phyloP scores from a whole-genome alignment of 2,329 filamentous ascomycete genomes.

The Ophiocordyceps camponoti-saundersi region DNA sequence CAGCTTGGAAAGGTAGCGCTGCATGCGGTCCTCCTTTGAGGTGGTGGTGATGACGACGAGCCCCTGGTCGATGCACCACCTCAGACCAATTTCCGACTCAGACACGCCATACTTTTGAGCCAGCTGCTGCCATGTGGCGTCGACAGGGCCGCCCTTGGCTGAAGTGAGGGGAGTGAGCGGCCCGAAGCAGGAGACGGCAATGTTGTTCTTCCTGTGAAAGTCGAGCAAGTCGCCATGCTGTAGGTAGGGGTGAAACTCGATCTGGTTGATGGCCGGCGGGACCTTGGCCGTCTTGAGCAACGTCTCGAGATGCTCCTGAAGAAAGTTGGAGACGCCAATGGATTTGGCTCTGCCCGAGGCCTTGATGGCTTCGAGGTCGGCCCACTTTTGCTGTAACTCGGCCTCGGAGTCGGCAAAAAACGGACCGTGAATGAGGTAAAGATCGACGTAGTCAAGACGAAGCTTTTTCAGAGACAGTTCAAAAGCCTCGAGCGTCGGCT shows the following conservation, averaged over 20 bases:
- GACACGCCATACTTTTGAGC: conserved; percentile 41
- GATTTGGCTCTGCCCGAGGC: conserved; percentile 46
- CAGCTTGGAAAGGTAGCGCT: conserved; percentile 33
- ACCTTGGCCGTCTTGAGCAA: conserved; percentile 42
- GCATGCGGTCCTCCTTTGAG: conserved; percentile 36
- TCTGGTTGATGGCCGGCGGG: conserved; percentile 58
- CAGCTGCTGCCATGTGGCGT: conserved; percentile 29
- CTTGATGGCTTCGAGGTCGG: conserved; percentile 47
- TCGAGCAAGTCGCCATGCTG: conserved; percentile 43
- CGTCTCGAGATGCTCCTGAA: conserved; percentile 34
- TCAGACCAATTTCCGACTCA: conserved; percentile 36
- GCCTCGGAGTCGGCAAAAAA: conserved; percentile 30
- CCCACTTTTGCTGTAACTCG: conserved; percentile 42
- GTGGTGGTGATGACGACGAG: conserved; percentile 43
- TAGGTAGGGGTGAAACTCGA: conserved; percentile 64
- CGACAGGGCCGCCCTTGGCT: conserved; percentile 34
- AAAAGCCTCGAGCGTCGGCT: conserved; percentile 32
- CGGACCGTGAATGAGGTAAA: conserved; percentile 48
- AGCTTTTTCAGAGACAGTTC: conserved; percentile 45
- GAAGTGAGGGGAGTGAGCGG: conserved; percentile 33
- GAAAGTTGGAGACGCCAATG: conserved; percentile 68
- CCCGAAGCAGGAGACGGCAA: conserved; percentile 37
- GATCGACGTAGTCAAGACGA: conserved; percentile 53
- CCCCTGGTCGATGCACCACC: conserved; percentile 44
- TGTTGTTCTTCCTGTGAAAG: conserved; percentile 39